Evolutionary conservation across 2,329 filamentous ascomycete species (phyloP), one percentile per base, ranked within the genome.

Genomic region (Alternaria conjuncta): DNA sequence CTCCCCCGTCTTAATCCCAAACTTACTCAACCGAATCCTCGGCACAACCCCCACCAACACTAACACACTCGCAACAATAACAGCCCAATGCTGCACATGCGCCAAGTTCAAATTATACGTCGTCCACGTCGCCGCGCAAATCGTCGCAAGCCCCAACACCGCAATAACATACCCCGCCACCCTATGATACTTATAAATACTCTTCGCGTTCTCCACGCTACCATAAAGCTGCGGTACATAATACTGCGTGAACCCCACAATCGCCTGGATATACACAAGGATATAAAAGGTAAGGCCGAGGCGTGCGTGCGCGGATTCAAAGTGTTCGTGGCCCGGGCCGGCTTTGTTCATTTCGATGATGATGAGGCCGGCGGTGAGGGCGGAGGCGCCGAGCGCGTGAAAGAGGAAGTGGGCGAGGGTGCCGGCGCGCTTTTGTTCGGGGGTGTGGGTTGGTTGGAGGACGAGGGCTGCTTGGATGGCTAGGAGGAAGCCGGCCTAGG

Each of bases 171-270:
- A 98, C 3, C 95, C 96, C 21, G 85, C 86, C 57, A 87, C 82
- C 28, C 95, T 88, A 79, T 98, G 96, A 74, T 94, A 97, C 81
- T 97, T 97, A 86, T 95, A 98, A 45, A 97, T 79, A 23, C 85
- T 85, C 85, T 94, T 96, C 20, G 94, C 95, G 4, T 89, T 89
- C 25, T 92, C 89, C 66, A 90, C 89, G 60, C 92, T 89, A 6
- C 94, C 94, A 72, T 95, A 96, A 1, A 97, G 73, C 1, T 77
- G 75, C 0, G 94, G 94, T 3, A 87, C 83, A 62, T 89, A 93
- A 84, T 91, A 97, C 82, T 96, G 92, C 30, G 92, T 91, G 66
- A 96, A 87, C 15, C 96, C 95, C 28, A 97, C 87, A 1, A 90
- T 54, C 47, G 92, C 90, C 82, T 98, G 96, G 2, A 91, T 71